Percentiles rank a stretch among this genome's conserved stretches.
Evolutionary conservation across 208 protist species (phyloP).

Genomic region (Balamuthia mandrillaris): DNA sequence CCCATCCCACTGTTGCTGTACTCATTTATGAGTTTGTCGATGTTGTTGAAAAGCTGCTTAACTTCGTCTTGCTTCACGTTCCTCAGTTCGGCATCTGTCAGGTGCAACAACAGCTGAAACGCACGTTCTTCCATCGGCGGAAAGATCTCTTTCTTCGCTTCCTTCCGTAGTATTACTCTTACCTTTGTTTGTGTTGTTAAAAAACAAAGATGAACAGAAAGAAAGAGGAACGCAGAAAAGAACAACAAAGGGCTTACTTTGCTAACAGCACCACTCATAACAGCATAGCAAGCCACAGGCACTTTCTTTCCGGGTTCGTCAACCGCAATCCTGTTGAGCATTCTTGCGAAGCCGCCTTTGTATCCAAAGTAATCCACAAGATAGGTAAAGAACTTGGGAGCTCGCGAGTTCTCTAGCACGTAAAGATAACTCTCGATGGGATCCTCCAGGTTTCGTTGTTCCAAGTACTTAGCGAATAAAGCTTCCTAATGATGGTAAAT

Average conservation of each 20-base stretch:
- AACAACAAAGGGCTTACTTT: no score
- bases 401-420: no score
- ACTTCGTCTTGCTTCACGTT: constrained; percentile 22
- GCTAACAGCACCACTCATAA: not conserved
- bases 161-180: not conserved
- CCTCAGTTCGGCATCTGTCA: not conserved
- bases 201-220: not conserved
- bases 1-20: not conserved
- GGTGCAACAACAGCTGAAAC: not conserved
- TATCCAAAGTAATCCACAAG: no score
- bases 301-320: not conserved
- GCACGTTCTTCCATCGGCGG: not conserved
- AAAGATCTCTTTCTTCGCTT: not conserved
- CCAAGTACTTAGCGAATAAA: no score
- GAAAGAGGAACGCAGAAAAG: no score
- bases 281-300: not conserved
- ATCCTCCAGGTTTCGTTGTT: no score
- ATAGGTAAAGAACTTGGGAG: no score
- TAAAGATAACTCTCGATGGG: no score
- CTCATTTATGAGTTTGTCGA: not conserved
- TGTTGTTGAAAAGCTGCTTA: not conserved
- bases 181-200: not conserved
- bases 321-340: not conserved
- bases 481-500: no score
- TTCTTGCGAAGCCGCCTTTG: no score